A percentile compares a stretch with the other conserved stretches of the same genome.
These are phyloP conservation scores for Talaromyces stipitatus DNA, from an alignment of 495 filamentous ascomycete species.

Conservation along the genomic window DNA sequence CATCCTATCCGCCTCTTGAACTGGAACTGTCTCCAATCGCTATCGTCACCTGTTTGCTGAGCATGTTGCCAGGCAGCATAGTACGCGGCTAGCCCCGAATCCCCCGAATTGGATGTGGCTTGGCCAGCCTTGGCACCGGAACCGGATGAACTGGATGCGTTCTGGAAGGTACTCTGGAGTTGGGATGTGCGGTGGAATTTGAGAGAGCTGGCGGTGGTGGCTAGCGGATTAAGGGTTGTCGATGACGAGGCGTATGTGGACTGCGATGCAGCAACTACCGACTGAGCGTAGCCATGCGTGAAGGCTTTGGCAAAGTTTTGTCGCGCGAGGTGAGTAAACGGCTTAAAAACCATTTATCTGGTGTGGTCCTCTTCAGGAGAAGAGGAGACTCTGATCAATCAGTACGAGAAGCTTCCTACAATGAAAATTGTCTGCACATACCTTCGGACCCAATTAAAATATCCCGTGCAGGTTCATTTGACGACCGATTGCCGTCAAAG, in stretches of 20 bases:
- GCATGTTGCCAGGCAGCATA: slow-evolving; percentile 81
- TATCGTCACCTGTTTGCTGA: slow-evolving; percentile 60
- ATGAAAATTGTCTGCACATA: slow-evolving; percentile 16
- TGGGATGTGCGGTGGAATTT: slow-evolving; percentile 58
- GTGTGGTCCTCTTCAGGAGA: slow-evolving; percentile 43
- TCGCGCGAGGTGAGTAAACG: slow-evolving; percentile 86
- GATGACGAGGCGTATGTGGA: slow-evolving; percentile 76
- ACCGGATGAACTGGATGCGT: slow-evolving; percentile 33
- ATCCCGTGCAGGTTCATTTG: slow-evolving; percentile 58
- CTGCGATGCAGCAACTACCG: slow-evolving; percentile 91
- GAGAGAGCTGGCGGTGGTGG: slow-evolving; percentile 40
- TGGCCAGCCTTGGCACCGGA: slow-evolving; percentile 40
- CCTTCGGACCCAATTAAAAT: slow-evolving; percentile 41
- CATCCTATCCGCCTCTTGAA: slow-evolving; percentile 80
- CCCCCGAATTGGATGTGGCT: slow-evolving; percentile 33
- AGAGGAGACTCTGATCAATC: slow-evolving; percentile 37
- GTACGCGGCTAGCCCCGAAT: slow-evolving; percentile 69
- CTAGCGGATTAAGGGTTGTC: slow-evolving; percentile 47
- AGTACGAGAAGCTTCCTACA: not conserved
- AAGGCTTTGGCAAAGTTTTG: slow-evolving; percentile 93
- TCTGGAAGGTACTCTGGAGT: slow-evolving; percentile 71
- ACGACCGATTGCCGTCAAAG: slow-evolving; percentile 48
- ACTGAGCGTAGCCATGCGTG: slow-evolving; percentile 95
- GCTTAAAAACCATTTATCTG: slow-evolving; percentile 77
- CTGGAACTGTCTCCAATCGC: slow-evolving; percentile 88